These are phyloP conservation scores for Leccinum rimulosum DNA, from an alignment of 768 basidiomycete species.

Conservation along the genomic window DNA sequence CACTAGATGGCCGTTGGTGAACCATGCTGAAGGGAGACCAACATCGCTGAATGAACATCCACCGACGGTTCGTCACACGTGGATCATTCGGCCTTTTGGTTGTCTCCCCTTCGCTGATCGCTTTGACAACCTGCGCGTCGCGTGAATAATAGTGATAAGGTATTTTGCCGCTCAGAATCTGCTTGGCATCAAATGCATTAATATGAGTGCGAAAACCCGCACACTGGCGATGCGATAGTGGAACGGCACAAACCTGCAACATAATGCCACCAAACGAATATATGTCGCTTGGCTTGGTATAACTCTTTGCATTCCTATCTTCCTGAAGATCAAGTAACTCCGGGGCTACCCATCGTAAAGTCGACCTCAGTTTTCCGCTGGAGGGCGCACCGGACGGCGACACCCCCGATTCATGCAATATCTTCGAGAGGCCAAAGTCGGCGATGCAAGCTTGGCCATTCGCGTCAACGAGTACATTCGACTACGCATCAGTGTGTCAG, in stretches of 20 bases:
- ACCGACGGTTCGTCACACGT: conserved; percentile 2
- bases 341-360: conserved; percentile 43
- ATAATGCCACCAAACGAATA: conserved; percentile 32
- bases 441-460: not conserved
- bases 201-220: not conserved
- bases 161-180: conserved; percentile 9
- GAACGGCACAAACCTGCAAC: conserved; percentile 12
- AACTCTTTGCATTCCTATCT: conserved; percentile 6
- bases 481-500: not conserved
- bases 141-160: conserved; percentile 3
- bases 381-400: conserved; percentile 30
- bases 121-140: conserved; percentile 2
- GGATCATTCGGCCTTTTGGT: not conserved
- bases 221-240: not conserved
- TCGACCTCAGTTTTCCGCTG: conserved; percentile 12
- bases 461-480: not conserved
- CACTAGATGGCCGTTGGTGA: not conserved
- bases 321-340: conserved; percentile 31
- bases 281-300: conserved; percentile 7
- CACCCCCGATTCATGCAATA: conserved; percentile 31
- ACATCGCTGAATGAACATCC: conserved; percentile 6
- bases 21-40: not conserved
- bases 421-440: not conserved
- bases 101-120: not conserved
- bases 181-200: not conserved